Evolutionary conservation across 2,329 filamentous ascomycete species (phyloP).

Genomic region (Escovopsis sp.): DNA sequence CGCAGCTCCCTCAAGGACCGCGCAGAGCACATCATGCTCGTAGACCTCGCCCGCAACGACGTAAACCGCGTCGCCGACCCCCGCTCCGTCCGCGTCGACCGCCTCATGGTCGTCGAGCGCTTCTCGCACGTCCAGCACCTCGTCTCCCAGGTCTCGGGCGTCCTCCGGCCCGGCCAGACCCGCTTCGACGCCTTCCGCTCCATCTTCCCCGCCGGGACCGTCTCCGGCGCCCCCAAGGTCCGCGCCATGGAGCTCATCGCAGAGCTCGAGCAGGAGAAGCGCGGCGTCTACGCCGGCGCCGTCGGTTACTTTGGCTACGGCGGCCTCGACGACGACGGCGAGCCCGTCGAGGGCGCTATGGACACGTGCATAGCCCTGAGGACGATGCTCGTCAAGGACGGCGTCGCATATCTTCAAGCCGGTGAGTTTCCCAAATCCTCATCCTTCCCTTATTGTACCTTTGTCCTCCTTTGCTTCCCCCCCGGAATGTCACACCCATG

Average conservation of each 20-base stretch:
- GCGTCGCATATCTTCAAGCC: slow-evolving; percentile 80
- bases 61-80: slow-evolving; percentile 93
- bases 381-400: slow-evolving; percentile 90
- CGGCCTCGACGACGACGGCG: slow-evolving; percentile 48
- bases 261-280: slow-evolving; percentile 84
- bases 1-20: slow-evolving; percentile 63
- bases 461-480: no score
- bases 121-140: slow-evolving; percentile 98
- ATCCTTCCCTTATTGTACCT: neutral
- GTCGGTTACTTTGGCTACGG: slow-evolving; percentile 94
- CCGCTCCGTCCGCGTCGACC: slow-evolving; percentile 74
- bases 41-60: slow-evolving; percentile 91
- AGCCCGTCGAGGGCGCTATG: slow-evolving; percentile 68
- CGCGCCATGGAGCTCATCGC: slow-evolving; percentile 94
- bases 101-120: slow-evolving; percentile 83
- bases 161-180: slow-evolving; percentile 69
- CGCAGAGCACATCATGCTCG: slow-evolving; percentile 45
- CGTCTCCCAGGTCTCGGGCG: slow-evolving; percentile 85
- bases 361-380: slow-evolving; percentile 70
- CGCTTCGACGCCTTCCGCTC: slow-evolving; percentile 91
- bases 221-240: slow-evolving; percentile 90
- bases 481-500: no score
- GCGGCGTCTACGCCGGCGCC: slow-evolving; percentile 88
- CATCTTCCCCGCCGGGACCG: slow-evolving; percentile 94
- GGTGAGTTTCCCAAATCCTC: slow-evolving; percentile 27